Conservation (phyloP, 1,284 basidiomycete species). For the Athelia psychrophila region DNA sequence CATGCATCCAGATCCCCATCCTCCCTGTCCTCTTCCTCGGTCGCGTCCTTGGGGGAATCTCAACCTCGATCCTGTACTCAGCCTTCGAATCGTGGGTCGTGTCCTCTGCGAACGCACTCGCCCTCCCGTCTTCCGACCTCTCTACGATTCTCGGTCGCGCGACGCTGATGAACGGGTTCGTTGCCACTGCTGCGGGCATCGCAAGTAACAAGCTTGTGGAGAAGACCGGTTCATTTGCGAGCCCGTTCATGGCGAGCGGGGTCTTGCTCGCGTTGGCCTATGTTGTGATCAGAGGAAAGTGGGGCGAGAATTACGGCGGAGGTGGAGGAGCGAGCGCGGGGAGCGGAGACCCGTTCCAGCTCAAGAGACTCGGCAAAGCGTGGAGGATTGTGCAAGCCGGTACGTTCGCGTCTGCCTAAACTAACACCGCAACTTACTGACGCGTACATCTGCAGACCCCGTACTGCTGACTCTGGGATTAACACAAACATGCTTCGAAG, state of each 20-base stretch:
- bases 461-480: constrained; percentile 65
- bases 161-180: constrained; percentile 68
- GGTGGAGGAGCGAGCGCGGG: constrained; percentile 27
- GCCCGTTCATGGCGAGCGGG: constrained; percentile 67
- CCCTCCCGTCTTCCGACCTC: constrained; percentile 54
- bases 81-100: constrained; percentile 76
- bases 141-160: constrained; percentile 71
- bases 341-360: constrained; percentile 43
- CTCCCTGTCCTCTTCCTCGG: constrained; percentile 60
- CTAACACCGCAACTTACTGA: constrained; percentile 3
- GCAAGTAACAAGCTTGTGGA: constrained; percentile 60
- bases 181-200: constrained; percentile 65
- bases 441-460: constrained; percentile 43
- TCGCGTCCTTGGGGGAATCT: constrained; percentile 63
- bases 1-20: constrained; percentile 51
- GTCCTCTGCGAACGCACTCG: constrained; percentile 49
- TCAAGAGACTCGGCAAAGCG: constrained; percentile 53
- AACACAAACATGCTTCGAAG: constrained; percentile 76
- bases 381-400: constrained; percentile 56
- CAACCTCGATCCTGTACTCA: constrained; percentile 73
- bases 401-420: constrained; percentile 24
- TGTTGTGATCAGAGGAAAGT: constrained; percentile 52
- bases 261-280: constrained; percentile 50
- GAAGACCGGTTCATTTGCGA: constrained; percentile 43
- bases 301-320: constrained; percentile 69